Base-by-base conservation (phyloP, 768 basidiomycete genomes). In the Trametes punicea region DNA sequence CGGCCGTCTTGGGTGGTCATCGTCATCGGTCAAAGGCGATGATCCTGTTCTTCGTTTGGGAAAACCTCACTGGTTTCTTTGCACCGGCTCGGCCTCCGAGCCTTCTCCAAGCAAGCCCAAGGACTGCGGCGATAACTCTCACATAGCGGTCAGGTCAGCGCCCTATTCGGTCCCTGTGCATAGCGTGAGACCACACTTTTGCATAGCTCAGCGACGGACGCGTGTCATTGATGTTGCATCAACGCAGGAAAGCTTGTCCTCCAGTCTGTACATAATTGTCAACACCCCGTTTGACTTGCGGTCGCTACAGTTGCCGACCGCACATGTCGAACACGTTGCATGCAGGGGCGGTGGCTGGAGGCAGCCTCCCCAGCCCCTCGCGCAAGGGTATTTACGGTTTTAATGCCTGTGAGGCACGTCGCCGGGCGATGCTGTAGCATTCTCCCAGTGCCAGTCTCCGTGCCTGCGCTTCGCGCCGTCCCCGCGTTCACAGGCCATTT, bases 251-350 rank as follows among this genome's bases (percentile, higher is more conserved):
- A 27, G 25, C 49, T 33, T 7, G 38, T 8, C 36, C n/a, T n/a
- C 29, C 15, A 29, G 13, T 16, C 25, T 51, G 23, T 51, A 57
- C 49, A 51, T 51, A 41, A 39, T n/a, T 20, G 56, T 39, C 27
- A 16, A 51, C 15, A 46, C 56, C 51, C 57, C 53, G 48, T 55
- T 59, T 59, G 58, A 59, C 58, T 55, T 38, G 46, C 53, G 58
- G 48, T 55, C 31, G 38, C 15, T 34, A 51, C 48, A 29, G 46
- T 49, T 60, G 53, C 48, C 53, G 58, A 46, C 48, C 50, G 53
- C 58, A 55, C 58, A 60, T 60, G 58, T 55, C 53, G n/a, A 55
- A 60, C 58, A 60, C 58, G 58, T 60, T 60, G 51, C 36, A 20
- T 44, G 25, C 42, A 50, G 46, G 30, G 42, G 46, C 42, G n/a